Evolutionary conservation across 345 rosid genomes (phyloP), one percentile per base, ranked within the genome.

Genomic region (Pistacia integerrima): DNA sequence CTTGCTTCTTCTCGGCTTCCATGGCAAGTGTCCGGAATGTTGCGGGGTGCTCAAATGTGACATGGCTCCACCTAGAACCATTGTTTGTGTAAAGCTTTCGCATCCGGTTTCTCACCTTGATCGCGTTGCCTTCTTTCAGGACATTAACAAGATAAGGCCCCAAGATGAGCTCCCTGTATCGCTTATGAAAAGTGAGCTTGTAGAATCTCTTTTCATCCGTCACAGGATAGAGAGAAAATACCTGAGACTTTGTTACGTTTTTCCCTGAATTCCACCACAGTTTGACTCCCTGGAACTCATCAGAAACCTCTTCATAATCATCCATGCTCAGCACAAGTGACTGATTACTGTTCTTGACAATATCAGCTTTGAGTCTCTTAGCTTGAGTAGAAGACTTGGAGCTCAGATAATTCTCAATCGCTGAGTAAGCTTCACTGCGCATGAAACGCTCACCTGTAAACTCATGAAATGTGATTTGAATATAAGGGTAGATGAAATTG

Each of bases 361-460:
- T 72, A 58, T 84, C 89, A 4, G 92, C 94, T 75, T 80, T 86
- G 54, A 87, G 88, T 58, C 82, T 83, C 75, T 77, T 86, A 0
- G 92, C 94, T 41, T 76, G 82, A 14, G 77, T 74, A 1, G 88
- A 84, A 4, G 90, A 83, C 74, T 69, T 85, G 30, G 79, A 69
- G 49, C 85, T 81, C 46, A 90, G 88, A 82, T 86, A 90, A 70
- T 79, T 89, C 75, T 89, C 86, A 35, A 90, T 86, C 1, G 87
- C 83, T 0, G 86, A 65, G 70, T 76, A 90, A 30, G 84, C 87
- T 16, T 87, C 90, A 54, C 86, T 83, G 38, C 87, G 75, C 84
- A 70, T 87, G 72, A 75, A 71, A 30, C 86, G 82, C 64, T 85
- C 88, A 0, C 86, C 88, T 8, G 83, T 59, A 79, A 76, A 87